Conservation (phyloP, 2,329 filamentous ascomycete genomes). For the Aureobasidium lini region DNA sequence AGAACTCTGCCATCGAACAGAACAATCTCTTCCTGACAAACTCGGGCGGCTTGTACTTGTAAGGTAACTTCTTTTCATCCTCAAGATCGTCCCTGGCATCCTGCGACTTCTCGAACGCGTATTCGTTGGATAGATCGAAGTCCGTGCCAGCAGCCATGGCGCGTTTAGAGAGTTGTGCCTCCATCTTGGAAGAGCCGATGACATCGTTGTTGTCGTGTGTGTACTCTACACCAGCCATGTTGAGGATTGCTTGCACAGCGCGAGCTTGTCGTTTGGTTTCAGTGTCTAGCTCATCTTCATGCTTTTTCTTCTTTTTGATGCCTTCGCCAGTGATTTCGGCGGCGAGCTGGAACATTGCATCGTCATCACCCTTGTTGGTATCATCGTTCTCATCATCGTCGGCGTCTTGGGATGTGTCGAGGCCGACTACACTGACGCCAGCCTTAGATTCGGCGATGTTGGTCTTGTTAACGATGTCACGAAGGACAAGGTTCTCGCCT, state of each 20-base stretch:
- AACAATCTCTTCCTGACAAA: conserved; percentile 76
- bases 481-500: conserved; percentile 68
- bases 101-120: conserved; percentile 45
- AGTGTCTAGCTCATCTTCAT: conserved; percentile 11
- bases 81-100: background rate
- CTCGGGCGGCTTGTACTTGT: conserved; percentile 64
- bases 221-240: conserved; percentile 83
- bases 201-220: conserved; percentile 96
- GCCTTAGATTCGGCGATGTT: conserved; percentile 90
- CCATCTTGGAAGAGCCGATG: conserved; percentile 84
- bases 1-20: conserved; percentile 72
- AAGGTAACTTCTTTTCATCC: conserved; percentile 36
- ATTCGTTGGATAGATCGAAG: conserved; percentile 43
- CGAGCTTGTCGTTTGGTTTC: conserved; percentile 50
- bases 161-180: conserved; percentile 70
- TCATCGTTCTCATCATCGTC: conserved; percentile 27
- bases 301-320: conserved; percentile 31
- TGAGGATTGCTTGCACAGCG: conserved; percentile 80
- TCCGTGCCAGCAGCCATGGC: conserved; percentile 58
- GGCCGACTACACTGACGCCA: conserved; percentile 70
- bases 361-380: conserved; percentile 42
- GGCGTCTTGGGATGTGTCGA: conserved; percentile 56
- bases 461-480: conserved; percentile 97
- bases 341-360: conserved; percentile 66
- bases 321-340: conserved; percentile 44